A percentile compares a stretch with the other conserved stretches of the same genome.
Evolutionary conservation across 23 red algal species (phyloP).

Genomic region (Pyropia haitanensis): DNA sequence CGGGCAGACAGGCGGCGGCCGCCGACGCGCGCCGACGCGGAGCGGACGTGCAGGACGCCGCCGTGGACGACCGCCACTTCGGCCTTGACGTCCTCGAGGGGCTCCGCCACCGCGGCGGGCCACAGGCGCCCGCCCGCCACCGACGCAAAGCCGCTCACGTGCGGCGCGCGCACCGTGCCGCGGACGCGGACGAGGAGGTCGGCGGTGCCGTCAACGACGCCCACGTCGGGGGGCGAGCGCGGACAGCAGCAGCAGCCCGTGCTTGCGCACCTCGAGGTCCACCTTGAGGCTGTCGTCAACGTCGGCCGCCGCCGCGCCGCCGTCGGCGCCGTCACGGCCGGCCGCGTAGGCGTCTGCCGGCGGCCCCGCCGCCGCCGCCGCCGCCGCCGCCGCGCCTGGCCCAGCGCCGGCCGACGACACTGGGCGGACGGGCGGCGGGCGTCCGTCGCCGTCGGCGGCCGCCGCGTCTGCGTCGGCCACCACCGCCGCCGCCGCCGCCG

Average conservation of each 20-base stretch:
- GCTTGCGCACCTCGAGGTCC: conserved; percentile 41
- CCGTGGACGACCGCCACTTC: conserved; percentile 28
- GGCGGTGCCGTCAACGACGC: conserved; percentile 23
- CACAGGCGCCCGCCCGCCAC: conserved; percentile 22
- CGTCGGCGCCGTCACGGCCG: too few relatives aligned
- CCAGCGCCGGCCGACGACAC: too few relatives aligned
- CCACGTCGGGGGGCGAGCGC: conserved; percentile 33
- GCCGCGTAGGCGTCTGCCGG: too few relatives aligned
- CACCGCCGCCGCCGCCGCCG: too few relatives aligned
- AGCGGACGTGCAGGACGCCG: conserved; percentile 16
- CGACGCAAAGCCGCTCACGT: conserved; percentile 6
- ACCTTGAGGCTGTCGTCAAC: conserved; percentile 29
- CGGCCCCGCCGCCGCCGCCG: too few relatives aligned
- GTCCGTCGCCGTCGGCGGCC: too few relatives aligned
- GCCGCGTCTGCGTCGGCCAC: too few relatives aligned
- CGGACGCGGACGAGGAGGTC: conserved; percentile 31
- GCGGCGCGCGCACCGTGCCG: conserved; percentile 22
- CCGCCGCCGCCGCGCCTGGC: too few relatives aligned
- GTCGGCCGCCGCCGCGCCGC: too few relatives aligned
- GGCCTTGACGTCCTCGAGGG: conserved; percentile 11
- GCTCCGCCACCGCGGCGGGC: conserved; percentile 7
- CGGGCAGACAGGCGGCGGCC: conserved; percentile 16
- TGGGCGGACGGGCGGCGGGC: too few relatives aligned
- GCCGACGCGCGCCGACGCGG: conserved; percentile 13
- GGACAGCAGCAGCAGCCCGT: conserved; percentile 43